Evolutionary conservation across 148 eudicot genomes (phyloP), one percentile per base, ranked within the genome.

Genomic region (Cornus suecica): DNA sequence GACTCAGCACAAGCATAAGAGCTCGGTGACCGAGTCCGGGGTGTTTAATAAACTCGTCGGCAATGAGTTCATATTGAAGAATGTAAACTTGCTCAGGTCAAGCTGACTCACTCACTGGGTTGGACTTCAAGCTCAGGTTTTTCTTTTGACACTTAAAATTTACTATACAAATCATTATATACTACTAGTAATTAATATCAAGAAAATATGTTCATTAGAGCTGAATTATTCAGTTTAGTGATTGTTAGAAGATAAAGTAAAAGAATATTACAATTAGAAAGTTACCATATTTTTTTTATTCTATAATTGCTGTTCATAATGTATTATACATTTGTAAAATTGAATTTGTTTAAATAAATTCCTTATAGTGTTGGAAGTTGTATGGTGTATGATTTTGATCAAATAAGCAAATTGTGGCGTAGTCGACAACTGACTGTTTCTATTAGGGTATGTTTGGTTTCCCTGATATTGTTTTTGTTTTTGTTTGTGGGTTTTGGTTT

Each of bases 21-120:
- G 73, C 80, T 28, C 86, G 70, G 86, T 91, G 24, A 75, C 85
- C 7, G 98, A 93, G 88, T 83, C 89, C 10, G 83, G 80, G 0
- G 60, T 93, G 30, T 79, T 93, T 63, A 88, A 78, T 79, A 89
- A 90, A 75, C 90, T 93, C 79, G 85, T 84, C 27, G 83, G 81
- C 25, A 88, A 80, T 24, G 91, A 82, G 60, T 86, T 76, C 31
- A 6, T 88, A 5, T 32, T 87, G 2, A 89, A 86, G 84, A 87
- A 77, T 18, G 85, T 91, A 0, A 81, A 86, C 2, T 26, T 91
- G 69, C 71, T 86, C 16, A 28, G 61, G 4, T 78, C 85, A n/a
- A 22, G 63, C 8, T 88, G 90, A 84, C 78, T 87, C 87, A 70
- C 79, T 81, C 80, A 60, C 51, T n/a, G 69, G 71, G 71, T 66